Conservation (phyloP, 148 eudicot genomes). For the Amaranthus palmeri region DNA sequence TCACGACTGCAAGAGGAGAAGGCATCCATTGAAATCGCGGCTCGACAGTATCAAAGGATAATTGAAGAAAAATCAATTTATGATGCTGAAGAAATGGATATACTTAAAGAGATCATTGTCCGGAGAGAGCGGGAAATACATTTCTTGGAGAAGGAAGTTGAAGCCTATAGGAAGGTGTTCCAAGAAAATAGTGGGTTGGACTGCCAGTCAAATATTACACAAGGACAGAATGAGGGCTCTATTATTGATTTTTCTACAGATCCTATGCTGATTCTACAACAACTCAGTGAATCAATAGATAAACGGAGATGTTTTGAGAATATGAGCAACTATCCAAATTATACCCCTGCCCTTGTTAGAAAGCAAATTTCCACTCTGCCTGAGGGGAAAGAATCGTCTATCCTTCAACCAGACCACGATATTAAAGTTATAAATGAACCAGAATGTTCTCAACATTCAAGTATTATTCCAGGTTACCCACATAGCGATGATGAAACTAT, state of each 20-base stretch:
- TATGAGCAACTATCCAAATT: constrained; percentile 16
- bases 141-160: constrained; percentile 80
- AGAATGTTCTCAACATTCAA: constrained; percentile 17
- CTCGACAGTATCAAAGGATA: constrained; percentile 88
- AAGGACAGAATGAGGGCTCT: constrained; percentile 26
- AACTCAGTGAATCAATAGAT: constrained; percentile 45
- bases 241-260: constrained; percentile 44
- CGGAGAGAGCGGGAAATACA: constrained; percentile 77
- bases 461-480: constrained; percentile 14
- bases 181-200: constrained; percentile 37
- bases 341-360: constrained; percentile 25
- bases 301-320: constrained; percentile 25
- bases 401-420: constrained; percentile 21
- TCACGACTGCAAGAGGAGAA: constrained; percentile 84
- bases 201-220: constrained; percentile 21
- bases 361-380: constrained; percentile 16
- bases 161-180: constrained; percentile 55
- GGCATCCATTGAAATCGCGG: constrained; percentile 87
- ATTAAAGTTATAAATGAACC: constrained; percentile 22
- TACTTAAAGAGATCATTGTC: constrained; percentile 77
- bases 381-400: constrained; percentile 17
- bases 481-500: constrained; percentile 17
- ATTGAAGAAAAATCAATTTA: constrained; percentile 83
- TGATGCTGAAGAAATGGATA: constrained; percentile 91
- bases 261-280: constrained; percentile 51